These are phyloP conservation scores for Colletotrichum siamense DNA, from an alignment of 2,329 filamentous ascomycete species.

Conservation along the genomic window DNA sequence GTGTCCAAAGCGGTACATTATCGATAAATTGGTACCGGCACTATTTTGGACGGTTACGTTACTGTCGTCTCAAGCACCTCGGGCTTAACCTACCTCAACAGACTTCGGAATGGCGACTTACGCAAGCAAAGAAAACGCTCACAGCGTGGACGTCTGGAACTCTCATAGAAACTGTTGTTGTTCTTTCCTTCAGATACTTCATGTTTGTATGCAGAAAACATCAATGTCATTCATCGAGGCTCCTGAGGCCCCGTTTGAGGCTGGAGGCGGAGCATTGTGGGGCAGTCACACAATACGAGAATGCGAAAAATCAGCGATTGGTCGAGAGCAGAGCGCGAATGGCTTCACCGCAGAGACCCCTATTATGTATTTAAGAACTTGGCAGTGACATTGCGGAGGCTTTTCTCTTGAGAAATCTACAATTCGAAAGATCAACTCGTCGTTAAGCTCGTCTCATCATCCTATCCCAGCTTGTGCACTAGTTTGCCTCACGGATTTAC, in stretches of 20 bases:
- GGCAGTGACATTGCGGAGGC: not conserved
- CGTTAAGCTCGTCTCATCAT: too few relatives aligned
- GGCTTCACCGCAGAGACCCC: not conserved
- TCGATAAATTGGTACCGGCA: accelerated
- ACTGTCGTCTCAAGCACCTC: not conserved
- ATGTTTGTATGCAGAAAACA: too few relatives aligned
- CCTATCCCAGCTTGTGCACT: too few relatives aligned
- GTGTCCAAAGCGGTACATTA: accelerated
- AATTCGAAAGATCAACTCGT: too few relatives aligned
- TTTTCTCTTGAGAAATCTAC: too few relatives aligned
- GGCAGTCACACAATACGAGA: not conserved
- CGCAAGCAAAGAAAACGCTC: too few relatives aligned
- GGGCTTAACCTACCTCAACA: too few relatives aligned
- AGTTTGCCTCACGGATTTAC: too few relatives aligned
- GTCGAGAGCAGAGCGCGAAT: not conserved
- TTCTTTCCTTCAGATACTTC: too few relatives aligned
- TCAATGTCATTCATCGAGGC: not conserved
- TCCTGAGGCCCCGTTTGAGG: not conserved
- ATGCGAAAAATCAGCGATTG: not conserved
- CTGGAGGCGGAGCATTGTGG: not conserved
- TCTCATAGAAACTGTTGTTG: too few relatives aligned
- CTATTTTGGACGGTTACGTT: not conserved
- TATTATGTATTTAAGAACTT: not conserved
- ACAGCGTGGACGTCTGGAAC: too few relatives aligned
- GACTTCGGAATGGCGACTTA: too few relatives aligned